Base-by-base conservation (phyloP, 2,329 filamentous ascomycete species). In the Lithohypha guttulata region DNA sequence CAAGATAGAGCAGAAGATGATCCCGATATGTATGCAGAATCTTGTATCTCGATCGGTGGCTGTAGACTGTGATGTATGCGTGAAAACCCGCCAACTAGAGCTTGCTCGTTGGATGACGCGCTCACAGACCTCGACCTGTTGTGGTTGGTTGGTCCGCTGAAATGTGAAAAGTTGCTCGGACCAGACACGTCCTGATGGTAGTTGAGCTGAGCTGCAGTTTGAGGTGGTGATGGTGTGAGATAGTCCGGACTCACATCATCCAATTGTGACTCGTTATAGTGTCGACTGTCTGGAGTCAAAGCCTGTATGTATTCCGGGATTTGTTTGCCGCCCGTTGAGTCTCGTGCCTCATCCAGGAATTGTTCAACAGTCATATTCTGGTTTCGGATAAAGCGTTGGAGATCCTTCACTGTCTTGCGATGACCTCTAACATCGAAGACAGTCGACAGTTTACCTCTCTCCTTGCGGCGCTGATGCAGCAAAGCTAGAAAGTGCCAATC, bases 311-410 rank as follows among this genome's bases (percentile, higher is more conserved):
- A 45, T 3, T 38, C 34, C 13, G 43, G 33, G 6, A 34, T 33
- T 28, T 43, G 39, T 18, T 47, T 37, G 23, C 31, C 36, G 10
- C 33, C 34, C 23, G 34, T 38, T 10, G 29, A 37, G 22, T 48
- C 28, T 23, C 46, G 43, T 15, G 50, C 50, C 17, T 43, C 37
- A 2, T 41, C 42, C 8, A 47, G 43, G 41, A 52, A 52, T 9
- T 49, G 43, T 20, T 50, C 49, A 18, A 45, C 44, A 29, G 47
- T 47, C 46, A 50, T 50, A 37, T 49, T 48, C 25, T 49, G 42
- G 30, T 49, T 47, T 18, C 50, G 49, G 42, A 51, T 49, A 36
- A 51, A 51, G 31, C 49, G 46, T 35, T 48, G 47, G n/a, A 53
- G 43, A 30, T 51, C 48, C 28, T 44, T 46, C 31, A 49, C 38